phyloP scores from a whole-genome alignment of 1,284 basidiomycete genomes.

The Sanghuangporus sanghuang region DNA sequence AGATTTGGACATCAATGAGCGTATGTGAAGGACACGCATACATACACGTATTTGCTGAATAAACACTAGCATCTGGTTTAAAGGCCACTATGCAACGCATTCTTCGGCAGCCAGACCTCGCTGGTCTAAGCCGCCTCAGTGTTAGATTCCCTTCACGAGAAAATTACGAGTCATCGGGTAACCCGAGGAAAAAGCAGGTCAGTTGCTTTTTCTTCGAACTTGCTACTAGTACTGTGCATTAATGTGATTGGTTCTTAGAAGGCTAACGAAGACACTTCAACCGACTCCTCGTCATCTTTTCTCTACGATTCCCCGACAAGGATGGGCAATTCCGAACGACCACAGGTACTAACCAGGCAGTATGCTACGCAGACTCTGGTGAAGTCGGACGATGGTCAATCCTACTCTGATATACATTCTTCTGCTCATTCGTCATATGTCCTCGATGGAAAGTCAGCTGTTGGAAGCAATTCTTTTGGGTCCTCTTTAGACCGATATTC shows the following conservation, averaged over 20 bases:
- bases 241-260: not conserved
- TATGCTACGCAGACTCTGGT: not conserved
- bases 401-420: not conserved
- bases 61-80: conserved; percentile 31
- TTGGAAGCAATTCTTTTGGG: not conserved
- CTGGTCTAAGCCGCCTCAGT: conserved; percentile 30
- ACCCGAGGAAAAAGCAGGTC: conserved; percentile 10
- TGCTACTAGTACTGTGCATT: not conserved
- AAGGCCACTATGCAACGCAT: conserved; percentile 38
- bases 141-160: not conserved
- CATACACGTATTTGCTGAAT: not conserved
- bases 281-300: not conserved
- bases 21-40: conserved; percentile 24
- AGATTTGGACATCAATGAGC: conserved; percentile 33
- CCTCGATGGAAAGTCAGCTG: not conserved
- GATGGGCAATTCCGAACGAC: not conserved
- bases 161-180: not conserved
- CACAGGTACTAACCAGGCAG: not conserved
- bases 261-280: not conserved
- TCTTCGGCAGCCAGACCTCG: conserved; percentile 40
- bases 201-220: not conserved
- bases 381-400: not conserved
- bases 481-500: conserved; percentile 1
- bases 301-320: not conserved
- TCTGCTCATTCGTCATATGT: not conserved